Evolutionary conservation across 2,329 filamentous ascomycete species (phyloP), one percentile per base, ranked within the genome.

Genomic region (Fusarium proliferatum): DNA sequence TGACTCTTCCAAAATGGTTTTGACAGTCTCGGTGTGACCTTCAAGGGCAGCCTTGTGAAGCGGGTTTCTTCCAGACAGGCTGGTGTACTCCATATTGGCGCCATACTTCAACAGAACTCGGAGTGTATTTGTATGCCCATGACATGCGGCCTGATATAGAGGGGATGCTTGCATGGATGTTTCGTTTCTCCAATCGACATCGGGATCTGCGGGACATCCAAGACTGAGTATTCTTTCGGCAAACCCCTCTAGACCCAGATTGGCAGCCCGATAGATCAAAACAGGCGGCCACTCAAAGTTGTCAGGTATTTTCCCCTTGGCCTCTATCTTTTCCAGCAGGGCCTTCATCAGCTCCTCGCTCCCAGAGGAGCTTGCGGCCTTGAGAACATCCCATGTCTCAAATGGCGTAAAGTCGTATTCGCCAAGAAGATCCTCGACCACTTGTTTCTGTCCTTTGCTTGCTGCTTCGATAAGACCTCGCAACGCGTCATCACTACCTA

Each of bases 161-260:
- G 64, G 64, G 1, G 64, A 64, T 17, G 19, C 6, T 1, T 15
- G 21, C 17, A 51, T 41, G 3, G 60, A 51, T 19, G 8, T 4
- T 8, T 26, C 34, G 2, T 16, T 9, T n/a, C 23, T 52, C 64
- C 60, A 67, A 0, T 51, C 43, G 4, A 64, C 60, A 6, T 45
- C 51, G 6, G 43, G 60, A 19, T 67, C 64, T 39, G 33, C 11
- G 0, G 60, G 28, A 4, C 64, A 67, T 15, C 64, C 64, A 7
- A 67, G 34, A 5, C 26, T 15, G 11, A 67, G 64, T 4, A 67
- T 45, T 9, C 33, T 64, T 19, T 64, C 33, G 4, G 60, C 17
- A 10, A 67, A 58, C 1, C 43, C 33, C 4, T 45, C 51, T 2
- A 64, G 43, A 5, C 61, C 43, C 3, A 67, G 11, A 4, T 41